Percentiles rank a stretch among this genome's conserved stretches.
These are phyloP conservation scores for Guadua angustifolia DNA, from an alignment of 176 grass and related monocot genomes.

Conservation along the genomic window DNA sequence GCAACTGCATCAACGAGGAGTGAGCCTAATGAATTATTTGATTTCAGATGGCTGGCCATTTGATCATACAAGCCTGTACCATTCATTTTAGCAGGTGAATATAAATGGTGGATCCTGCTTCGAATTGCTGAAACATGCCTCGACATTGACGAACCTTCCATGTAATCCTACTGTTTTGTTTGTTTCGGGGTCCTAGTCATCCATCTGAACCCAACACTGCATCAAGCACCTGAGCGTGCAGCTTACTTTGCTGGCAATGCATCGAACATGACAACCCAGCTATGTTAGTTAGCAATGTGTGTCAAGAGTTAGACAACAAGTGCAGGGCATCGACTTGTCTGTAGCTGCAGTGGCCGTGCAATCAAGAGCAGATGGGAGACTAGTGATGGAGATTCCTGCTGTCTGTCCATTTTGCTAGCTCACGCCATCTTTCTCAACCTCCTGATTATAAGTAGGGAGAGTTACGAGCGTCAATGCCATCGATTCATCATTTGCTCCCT, in stretches of 20 bases:
- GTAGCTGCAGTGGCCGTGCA: neutral
- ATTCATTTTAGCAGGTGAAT: constrained; percentile 19
- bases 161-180: neutral
- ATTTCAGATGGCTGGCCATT: neutral
- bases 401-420: constrained; percentile 12
- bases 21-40: neutral
- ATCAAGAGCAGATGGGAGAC: constrained; percentile 28
- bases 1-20: neutral
- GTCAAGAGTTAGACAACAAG: neutral
- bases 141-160: constrained; percentile 38
- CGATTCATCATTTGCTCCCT: neutral
- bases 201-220: constrained; percentile 33
- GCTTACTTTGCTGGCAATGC: constrained; percentile 25
- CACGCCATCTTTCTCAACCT: constrained; percentile 14
- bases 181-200: neutral
- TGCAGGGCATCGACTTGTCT: constrained; percentile 17
- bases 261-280: constrained; percentile 47
- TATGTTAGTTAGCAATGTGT: constrained; percentile 29
- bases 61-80: constrained; percentile 12
- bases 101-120: constrained; percentile 29
- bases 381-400: constrained; percentile 42
- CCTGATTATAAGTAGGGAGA: constrained; percentile 37
- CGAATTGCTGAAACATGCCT: constrained; percentile 21
- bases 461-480: neutral
- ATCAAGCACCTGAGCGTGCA: constrained; percentile 37